Evolutionary conservation across 352 stramenopile genomes (phyloP).

Genomic region (Phytophthora foliorum): DNA sequence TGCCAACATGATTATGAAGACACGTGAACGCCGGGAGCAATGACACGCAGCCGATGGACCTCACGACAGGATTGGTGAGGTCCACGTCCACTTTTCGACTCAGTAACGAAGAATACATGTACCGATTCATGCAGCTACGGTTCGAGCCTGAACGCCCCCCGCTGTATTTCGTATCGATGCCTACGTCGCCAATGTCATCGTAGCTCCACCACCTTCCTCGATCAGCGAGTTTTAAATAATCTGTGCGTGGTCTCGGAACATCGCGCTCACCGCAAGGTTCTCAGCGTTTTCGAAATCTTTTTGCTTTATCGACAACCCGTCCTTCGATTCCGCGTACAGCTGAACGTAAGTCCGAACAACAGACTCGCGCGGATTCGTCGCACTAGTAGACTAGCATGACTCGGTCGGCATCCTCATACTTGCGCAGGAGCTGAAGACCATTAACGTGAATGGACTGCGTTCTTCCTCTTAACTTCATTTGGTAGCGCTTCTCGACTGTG

Average conservation of each 20-base stretch:
- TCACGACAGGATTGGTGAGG: conserved; percentile 19
- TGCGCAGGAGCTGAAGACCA: too few species aligned
- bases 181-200: not conserved
- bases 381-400: too few species aligned
- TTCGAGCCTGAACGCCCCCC: too few species aligned
- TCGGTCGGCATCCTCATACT: too few species aligned
- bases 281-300: not conserved
- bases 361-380: not conserved
- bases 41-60: conserved; percentile 8
- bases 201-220: not conserved
- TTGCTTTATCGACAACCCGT: not conserved
- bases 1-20: conserved; percentile 20
- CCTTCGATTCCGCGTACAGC: not conserved
- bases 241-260: not conserved
- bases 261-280: not conserved
- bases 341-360: not conserved
- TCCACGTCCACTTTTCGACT: not conserved
- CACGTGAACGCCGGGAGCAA: not conserved
- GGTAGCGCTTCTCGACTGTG: not conserved
- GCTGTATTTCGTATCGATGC: too few species aligned
- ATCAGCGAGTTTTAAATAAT: not conserved
- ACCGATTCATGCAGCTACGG: too few species aligned
- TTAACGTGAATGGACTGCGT: not conserved
- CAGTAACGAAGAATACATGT: too few species aligned
- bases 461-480: not conserved